Evolutionary conservation across 441 rosid genomes (phyloP).

Genomic region (Pelargonium cotyledonis): DNA sequence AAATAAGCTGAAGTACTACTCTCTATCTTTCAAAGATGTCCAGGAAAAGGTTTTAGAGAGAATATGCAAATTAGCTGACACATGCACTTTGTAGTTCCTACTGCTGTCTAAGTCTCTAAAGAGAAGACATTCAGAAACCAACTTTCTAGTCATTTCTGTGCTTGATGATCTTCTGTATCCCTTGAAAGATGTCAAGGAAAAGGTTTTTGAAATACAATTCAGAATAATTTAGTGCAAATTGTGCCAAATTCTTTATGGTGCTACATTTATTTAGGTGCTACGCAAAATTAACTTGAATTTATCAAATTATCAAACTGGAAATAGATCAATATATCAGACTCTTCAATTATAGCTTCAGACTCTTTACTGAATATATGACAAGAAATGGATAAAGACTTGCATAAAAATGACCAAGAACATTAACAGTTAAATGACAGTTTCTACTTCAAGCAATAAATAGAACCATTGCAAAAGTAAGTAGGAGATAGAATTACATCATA

Average conservation of each 20-base stretch:
- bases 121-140: not conserved
- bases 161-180: not conserved
- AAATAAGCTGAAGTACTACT: not conserved
- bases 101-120: not conserved
- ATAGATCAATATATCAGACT: not conserved
- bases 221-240: not conserved
- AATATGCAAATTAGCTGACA: not conserved
- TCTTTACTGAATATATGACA: not conserved
- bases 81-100: not conserved
- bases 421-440: not conserved
- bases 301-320: not conserved
- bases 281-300: not conserved
- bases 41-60: not conserved
- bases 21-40: not conserved
- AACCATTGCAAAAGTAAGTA: constrained; percentile 9
- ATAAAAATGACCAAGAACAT: not conserved
- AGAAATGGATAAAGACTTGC: not conserved
- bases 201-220: not conserved
- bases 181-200: constrained; percentile 6
- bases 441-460: constrained; percentile 8
- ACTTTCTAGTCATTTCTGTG: not conserved
- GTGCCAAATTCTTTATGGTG: not conserved
- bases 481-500: constrained; percentile 58
- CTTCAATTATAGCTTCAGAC: not conserved
- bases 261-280: not conserved